Evolutionary conservation across 2,329 filamentous ascomycete species (phyloP).

Genomic region (Talaromyces sp.): DNA sequence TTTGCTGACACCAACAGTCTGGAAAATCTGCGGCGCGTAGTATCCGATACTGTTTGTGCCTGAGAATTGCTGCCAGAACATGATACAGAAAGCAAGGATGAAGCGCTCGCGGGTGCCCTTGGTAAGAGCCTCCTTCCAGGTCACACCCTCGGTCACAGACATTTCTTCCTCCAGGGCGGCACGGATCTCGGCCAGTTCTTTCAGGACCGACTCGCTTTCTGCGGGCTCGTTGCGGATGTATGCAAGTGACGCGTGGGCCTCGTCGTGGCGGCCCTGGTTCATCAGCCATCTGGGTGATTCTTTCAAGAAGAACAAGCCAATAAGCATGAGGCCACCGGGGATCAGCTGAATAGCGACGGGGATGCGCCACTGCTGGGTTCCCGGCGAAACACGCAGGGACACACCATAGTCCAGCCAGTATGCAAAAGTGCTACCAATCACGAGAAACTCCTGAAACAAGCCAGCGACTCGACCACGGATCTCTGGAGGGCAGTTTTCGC

Average conservation of each 20-base stretch:
- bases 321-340: conserved; percentile 46
- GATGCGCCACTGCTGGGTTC: conserved; percentile 49
- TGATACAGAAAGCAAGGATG: conserved; percentile 30
- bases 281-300: conserved; percentile 52
- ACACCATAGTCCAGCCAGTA: conserved; percentile 53
- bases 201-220: conserved; percentile 21
- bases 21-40: conserved; percentile 35
- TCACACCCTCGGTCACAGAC: conserved; percentile 35
- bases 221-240: conserved; percentile 31
- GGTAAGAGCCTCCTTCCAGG: conserved; percentile 36
- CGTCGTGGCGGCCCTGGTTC: conserved; percentile 44
- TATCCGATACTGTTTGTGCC: conserved; percentile 37
- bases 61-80: conserved; percentile 39
- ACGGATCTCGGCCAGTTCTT: conserved; percentile 35
- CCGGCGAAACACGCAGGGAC: conserved; percentile 37
- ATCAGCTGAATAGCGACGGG: conserved; percentile 51
- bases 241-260: conserved; percentile 35
- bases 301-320: conserved; percentile 48
- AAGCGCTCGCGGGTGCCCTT: conserved; percentile 35
- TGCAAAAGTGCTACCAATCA: conserved; percentile 42
- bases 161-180: conserved; percentile 39
- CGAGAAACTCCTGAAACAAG: conserved; percentile 33
- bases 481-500: conserved; percentile 28
- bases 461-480: conserved; percentile 31
- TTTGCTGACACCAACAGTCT: conserved; percentile 28